These are phyloP conservation scores for Colletotrichum sp. DNA, from an alignment of 2,329 filamentous ascomycete genomes.

Conservation along the genomic window DNA sequence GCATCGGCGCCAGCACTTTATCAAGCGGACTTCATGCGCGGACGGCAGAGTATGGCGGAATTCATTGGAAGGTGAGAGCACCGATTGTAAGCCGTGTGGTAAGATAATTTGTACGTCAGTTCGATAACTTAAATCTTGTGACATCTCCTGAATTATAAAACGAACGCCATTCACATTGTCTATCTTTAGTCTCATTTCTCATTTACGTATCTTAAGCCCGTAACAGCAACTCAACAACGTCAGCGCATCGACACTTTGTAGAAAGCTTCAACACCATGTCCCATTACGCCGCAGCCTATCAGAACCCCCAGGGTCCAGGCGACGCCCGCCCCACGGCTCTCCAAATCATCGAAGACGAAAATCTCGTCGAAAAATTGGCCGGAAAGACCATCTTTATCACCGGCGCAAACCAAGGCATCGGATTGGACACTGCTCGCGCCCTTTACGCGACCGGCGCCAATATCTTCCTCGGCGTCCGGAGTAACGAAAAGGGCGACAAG, in stretches of 20 bases:
- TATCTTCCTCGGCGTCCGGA: constrained; percentile 38
- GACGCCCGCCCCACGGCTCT: constrained; percentile 45
- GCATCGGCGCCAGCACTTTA: not conserved
- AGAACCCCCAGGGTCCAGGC: constrained; percentile 32
- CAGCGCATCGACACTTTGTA: not conserved
- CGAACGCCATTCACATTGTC: not conserved
- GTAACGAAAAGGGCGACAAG: constrained; percentile 34
- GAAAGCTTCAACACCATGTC: not conserved
- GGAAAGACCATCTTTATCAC: constrained; percentile 42
- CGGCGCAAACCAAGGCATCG: constrained; percentile 40
- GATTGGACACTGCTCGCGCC: constrained; percentile 40
- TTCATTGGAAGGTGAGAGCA: not conserved
- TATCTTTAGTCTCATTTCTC: not conserved
- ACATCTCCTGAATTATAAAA: accelerated
- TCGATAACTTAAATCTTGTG: not conserved
- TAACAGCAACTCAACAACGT: accelerated
- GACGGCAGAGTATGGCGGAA: not conserved
- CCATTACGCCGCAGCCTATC: not conserved
- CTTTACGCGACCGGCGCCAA: constrained; percentile 39
- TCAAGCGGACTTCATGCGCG: not conserved
- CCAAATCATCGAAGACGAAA: constrained; percentile 42
- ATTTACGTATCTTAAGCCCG: too few species aligned
- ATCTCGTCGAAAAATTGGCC: constrained; percentile 30
- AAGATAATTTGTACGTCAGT: accelerated
- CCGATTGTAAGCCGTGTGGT: accelerated